Evolutionary conservation across 495 filamentous ascomycete genomes (phyloP).

Genomic region (Hypoxylon lienhwacheense): DNA sequence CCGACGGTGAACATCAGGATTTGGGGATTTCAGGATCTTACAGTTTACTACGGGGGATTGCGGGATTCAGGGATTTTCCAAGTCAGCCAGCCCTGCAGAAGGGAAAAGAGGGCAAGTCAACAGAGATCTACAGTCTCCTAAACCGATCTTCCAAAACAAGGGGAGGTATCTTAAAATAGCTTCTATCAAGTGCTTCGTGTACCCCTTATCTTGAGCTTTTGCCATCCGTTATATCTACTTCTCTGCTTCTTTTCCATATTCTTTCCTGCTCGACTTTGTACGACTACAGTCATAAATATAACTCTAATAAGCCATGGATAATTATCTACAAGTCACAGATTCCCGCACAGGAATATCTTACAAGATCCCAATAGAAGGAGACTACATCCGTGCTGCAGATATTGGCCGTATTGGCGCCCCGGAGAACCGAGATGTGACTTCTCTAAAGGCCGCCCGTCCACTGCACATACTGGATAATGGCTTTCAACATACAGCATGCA

Average conservation of each 20-base stretch:
- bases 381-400: constrained; percentile 29
- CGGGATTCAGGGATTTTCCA: constrained; percentile 31
- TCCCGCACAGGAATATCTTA: constrained; percentile 39
- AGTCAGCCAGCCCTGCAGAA: constrained; percentile 1
- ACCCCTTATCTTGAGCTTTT: too few species aligned
- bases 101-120: background rate
- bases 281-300: too few species aligned
- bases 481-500: constrained; percentile 31
- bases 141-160: constrained; percentile 13
- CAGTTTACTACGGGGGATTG: constrained; percentile 30
- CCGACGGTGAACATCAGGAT: constrained; percentile 14
- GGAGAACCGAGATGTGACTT: constrained; percentile 3
- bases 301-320: too few species aligned
- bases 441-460: constrained; percentile 22
- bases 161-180: constrained; percentile 1
- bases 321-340: constrained; percentile 33
- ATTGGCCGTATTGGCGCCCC: constrained; percentile 27
- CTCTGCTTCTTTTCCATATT: background rate
- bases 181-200: too few species aligned
- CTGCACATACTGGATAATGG: constrained; percentile 29
- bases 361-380: constrained; percentile 26
- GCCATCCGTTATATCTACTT: too few species aligned
- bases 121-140: too few species aligned
- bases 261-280: too few species aligned
- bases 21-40: constrained; percentile 32